A percentile compares a stretch with the other conserved stretches of the same genome.
phyloP scores from a whole-genome alignment of 129 eudicot species.

The Logfia minima region DNA sequence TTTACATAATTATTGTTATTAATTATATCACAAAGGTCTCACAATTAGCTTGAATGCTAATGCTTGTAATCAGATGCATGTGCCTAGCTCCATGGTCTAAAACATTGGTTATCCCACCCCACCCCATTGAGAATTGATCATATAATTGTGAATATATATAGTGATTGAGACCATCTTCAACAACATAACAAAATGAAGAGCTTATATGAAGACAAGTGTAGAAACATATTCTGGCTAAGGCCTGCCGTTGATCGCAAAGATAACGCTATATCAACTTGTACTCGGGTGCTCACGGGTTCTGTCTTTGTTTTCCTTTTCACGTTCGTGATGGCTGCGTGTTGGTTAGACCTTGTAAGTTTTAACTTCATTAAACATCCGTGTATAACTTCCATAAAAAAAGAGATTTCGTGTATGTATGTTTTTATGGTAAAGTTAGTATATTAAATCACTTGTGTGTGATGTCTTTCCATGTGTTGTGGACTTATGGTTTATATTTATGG shows the following conservation, averaged over 20 bases:
- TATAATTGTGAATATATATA: background rate
- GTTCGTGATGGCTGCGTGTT: slow-evolving; percentile 6
- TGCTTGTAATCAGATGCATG: slow-evolving; percentile 16
- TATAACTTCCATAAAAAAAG: too few species aligned
- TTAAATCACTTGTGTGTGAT: too few species aligned
- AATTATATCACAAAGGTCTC: background rate
- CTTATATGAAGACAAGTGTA: slow-evolving; percentile 8
- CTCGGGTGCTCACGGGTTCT: background rate
- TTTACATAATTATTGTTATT: background rate
- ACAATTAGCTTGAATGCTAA: background rate
- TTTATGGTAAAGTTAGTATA: too few species aligned
- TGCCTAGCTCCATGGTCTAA: background rate
- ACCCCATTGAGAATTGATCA: background rate
- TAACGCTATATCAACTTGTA: background rate
- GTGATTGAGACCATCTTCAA: background rate
- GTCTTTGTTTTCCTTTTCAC: background rate
- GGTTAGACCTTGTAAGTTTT: slow-evolving; percentile 14
- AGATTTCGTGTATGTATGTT: too few species aligned
- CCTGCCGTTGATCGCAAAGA: background rate
- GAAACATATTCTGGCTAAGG: background rate
- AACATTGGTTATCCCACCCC: background rate
- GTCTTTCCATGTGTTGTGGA: too few species aligned
- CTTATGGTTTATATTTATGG: too few species aligned
- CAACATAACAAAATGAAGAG: slow-evolving; percentile 16
- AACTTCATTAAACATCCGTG: background rate